Evolutionary conservation across 2,329 filamentous ascomycete genomes (phyloP).

Genomic region (Shiraia bambusicola): DNA sequence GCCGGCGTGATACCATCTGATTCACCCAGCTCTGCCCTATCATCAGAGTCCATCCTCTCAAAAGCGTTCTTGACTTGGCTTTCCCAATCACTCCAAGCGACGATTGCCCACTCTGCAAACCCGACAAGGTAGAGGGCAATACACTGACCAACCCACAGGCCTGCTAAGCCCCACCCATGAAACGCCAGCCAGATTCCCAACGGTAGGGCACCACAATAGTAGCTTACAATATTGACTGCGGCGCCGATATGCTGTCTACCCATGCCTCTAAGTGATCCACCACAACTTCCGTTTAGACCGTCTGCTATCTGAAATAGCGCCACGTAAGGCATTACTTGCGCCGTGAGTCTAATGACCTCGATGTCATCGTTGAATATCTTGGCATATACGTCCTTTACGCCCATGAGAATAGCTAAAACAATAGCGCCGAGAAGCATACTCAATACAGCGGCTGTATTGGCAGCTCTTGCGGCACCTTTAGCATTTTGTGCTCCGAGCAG

Average conservation of each 20-base stretch:
- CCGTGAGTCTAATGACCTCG: conserved; percentile 70
- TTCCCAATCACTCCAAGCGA: conserved; percentile 76
- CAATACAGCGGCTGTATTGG: conserved; percentile 73
- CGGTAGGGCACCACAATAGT: conserved; percentile 79
- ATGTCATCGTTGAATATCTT: conserved; percentile 79
- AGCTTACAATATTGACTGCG: conserved; percentile 76
- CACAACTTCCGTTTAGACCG: conserved; percentile 81
- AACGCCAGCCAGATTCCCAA: conserved; percentile 84
- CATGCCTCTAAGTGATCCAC: conserved; percentile 79
- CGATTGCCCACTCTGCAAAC: conserved; percentile 74
- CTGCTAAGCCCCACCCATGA: conserved; percentile 77
- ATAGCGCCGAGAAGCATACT: conserved; percentile 68
- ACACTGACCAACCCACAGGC: conserved; percentile 82
- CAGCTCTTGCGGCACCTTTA: conserved; percentile 67
- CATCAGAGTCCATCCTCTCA: conserved; percentile 63
- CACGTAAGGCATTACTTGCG: conserved; percentile 79
- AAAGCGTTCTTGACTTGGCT: conserved; percentile 71
- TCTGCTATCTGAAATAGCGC: conserved; percentile 90
- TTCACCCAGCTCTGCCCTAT: conserved; percentile 45
- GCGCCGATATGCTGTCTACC: conserved; percentile 84
- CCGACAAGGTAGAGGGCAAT: conserved; percentile 74
- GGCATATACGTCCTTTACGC: conserved; percentile 70
- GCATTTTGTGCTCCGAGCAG: conserved; percentile 70
- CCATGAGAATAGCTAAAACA: conserved; percentile 70
- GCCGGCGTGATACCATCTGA: conserved; percentile 22